These are phyloP conservation scores for Tricholoma furcatifolium DNA, from an alignment of 768 basidiomycete species.

Conservation along the genomic window DNA sequence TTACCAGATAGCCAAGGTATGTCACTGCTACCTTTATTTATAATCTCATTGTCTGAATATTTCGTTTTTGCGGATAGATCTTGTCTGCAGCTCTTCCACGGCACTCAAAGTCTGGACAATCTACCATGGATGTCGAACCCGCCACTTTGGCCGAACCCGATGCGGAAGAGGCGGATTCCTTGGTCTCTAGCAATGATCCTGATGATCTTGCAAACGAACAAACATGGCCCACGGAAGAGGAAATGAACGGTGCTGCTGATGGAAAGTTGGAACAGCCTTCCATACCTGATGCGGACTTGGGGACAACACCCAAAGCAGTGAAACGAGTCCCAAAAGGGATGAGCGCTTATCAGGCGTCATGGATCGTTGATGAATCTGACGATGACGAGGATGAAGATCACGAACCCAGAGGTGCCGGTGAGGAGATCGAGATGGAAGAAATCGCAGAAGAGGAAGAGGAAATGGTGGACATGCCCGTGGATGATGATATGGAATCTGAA, in stretches of 20 bases:
- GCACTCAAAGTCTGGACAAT: slow-evolving; percentile 30
- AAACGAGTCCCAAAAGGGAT: slow-evolving; percentile 90
- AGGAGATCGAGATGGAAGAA: slow-evolving; percentile 33
- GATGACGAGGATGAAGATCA: slow-evolving; percentile 53
- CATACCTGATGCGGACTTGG: slow-evolving; percentile 63
- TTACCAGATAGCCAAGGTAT: slow-evolving; percentile 78
- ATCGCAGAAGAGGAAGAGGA: slow-evolving; percentile 63
- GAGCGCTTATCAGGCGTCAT: slow-evolving; percentile 95
- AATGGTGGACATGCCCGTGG: slow-evolving; percentile 55
- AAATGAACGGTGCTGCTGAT: slow-evolving; percentile 55
- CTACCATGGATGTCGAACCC: slow-evolving; percentile 69
- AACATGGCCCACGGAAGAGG: slow-evolving; percentile 98
- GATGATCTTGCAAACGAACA: slow-evolving; percentile 94
- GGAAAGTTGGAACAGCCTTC: slow-evolving; percentile 26
- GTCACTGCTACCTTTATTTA: slow-evolving; percentile 27
- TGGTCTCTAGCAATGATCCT: slow-evolving; percentile 83
- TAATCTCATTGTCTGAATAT: not conserved
- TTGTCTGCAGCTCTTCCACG: slow-evolving; percentile 57
- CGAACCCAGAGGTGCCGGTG: slow-evolving; percentile 42
- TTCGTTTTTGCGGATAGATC: slow-evolving; percentile 47
- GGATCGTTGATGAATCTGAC: slow-evolving; percentile 87
- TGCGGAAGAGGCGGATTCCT: slow-evolving; percentile 70
- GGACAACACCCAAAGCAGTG: slow-evolving; percentile 79
- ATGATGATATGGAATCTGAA: slow-evolving; percentile 56
- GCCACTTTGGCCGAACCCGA: slow-evolving; percentile 63